Conservation (phyloP, 805 yeast genomes). For the Candida khao-thaluensis region DNA sequence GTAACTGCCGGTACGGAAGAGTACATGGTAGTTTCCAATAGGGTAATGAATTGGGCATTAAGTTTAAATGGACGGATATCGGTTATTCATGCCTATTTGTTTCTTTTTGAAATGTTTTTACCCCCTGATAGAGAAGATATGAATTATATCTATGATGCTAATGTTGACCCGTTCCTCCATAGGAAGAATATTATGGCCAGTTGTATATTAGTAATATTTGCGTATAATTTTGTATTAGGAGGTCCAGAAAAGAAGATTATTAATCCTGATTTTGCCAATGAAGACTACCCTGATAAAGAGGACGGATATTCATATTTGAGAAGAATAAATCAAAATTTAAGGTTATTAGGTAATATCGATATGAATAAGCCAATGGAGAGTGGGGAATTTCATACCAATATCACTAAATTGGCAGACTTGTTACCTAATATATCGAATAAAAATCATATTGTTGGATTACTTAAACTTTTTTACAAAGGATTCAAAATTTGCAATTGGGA, state of each 20-base stretch:
- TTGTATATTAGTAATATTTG: slow-evolving; percentile 49
- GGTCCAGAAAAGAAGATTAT: slow-evolving; percentile 43
- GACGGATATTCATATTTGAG: slow-evolving; percentile 51
- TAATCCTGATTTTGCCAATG: slow-evolving; percentile 20
- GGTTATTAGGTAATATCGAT: background rate
- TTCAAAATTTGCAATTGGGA: slow-evolving; percentile 49
- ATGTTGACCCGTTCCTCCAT: slow-evolving; percentile 45
- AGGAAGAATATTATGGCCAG: slow-evolving; percentile 43
- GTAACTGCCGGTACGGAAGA: slow-evolving; percentile 55
- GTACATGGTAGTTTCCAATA: slow-evolving; percentile 46
- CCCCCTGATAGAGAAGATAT: slow-evolving; percentile 50
- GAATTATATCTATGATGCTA: slow-evolving; percentile 48
- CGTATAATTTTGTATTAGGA: slow-evolving; percentile 45
- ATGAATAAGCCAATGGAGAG: slow-evolving; percentile 25
- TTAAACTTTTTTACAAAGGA: slow-evolving; percentile 42
- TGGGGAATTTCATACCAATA: slow-evolving; percentile 33
- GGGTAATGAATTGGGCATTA: slow-evolving; percentile 54
- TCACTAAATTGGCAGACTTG: slow-evolving; percentile 41
- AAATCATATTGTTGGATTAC: slow-evolving; percentile 55
- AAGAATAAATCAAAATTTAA: slow-evolving; percentile 30
- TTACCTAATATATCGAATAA: slow-evolving; percentile 41
- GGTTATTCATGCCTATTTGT: slow-evolving; percentile 59
- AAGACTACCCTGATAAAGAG: slow-evolving; percentile 17
- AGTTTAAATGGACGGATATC: slow-evolving; percentile 50
- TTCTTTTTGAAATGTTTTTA: slow-evolving; percentile 61